Evolutionary conservation across 2,329 filamentous ascomycete species (phyloP), one percentile per base, ranked within the genome.

Genomic region (Epichloe sp.): DNA sequence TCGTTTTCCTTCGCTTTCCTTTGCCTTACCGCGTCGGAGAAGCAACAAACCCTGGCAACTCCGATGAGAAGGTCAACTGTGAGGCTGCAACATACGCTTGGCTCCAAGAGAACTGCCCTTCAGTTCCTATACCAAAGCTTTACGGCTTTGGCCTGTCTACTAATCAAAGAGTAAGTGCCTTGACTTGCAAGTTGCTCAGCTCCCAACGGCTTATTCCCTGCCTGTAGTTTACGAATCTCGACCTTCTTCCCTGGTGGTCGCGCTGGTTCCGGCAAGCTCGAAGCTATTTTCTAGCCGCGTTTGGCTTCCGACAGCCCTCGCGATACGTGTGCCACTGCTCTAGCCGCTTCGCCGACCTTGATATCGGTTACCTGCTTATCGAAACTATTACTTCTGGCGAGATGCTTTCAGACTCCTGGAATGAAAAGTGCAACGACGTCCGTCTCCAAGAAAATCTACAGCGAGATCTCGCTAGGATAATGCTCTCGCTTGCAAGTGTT

Each of bases 21-120:
- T 36, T 45, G 50, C 42, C 63, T 37, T 63, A 62, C 51, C 65
- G 65, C 44, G 57, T 69, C 8, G 69, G 68, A 17, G 69, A 72
- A 50, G 50, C 47, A 19, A 52, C 44, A 21, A 54, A 61, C 46
- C 67, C 67, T 5, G 69, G 68, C 15, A 71, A 67, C 48, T 63
- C 62, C 12, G 66, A 73, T 44, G 68, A 72, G 58, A 72, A 72
- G 59, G 19, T 71, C 40, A 53, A 54, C 34, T 52, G 45, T 50
- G 56, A 59, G 41, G 56, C 55, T 37, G 55, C 53, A 11, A 53
- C 55, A n/a, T 58, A 59, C 17, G 52, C 50, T 12, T 59, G 57
- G 57, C 47, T 59, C 37, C 50, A 51, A 47, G 51, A 53, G 40
- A 55, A 55, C 45, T 53, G 51, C 35, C 59, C 59, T 19, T 51